Conservation (phyloP, 352 stramenopile species). For the Globisporangium emineosum region DNA sequence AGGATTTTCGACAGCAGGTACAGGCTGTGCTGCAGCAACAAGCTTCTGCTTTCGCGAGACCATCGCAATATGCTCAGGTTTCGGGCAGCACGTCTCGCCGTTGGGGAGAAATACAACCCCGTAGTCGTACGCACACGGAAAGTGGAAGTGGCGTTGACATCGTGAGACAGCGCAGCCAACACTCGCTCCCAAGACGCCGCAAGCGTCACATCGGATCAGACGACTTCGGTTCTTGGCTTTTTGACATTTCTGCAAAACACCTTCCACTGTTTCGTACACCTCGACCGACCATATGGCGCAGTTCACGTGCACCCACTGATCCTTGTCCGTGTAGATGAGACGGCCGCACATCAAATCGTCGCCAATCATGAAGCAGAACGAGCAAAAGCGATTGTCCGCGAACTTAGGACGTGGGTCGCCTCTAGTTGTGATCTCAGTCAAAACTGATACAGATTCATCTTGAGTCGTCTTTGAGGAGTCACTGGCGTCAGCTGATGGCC, state of each 20-base stretch:
- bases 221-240: constrained; percentile 87
- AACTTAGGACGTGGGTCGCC: constrained; percentile 17
- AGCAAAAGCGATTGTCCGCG: constrained; percentile 72
- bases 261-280: constrained; percentile 80
- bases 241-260: constrained; percentile 81
- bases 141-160: constrained; percentile 92
- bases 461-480: not conserved
- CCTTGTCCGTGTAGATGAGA: constrained; percentile 75
- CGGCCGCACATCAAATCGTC: constrained; percentile 71
- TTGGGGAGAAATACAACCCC: constrained; percentile 68
- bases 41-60: constrained; percentile 33
- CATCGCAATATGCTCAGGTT: constrained; percentile 45
- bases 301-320: constrained; percentile 91
- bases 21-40: not conserved
- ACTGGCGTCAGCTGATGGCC: constrained; percentile 16
- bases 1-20: not conserved
- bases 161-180: constrained; percentile 87
- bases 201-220: constrained; percentile 90
- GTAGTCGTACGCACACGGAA: constrained; percentile 86
- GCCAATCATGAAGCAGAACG: constrained; percentile 79
- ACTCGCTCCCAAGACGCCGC: constrained; percentile 87
- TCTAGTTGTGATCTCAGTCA: not conserved
- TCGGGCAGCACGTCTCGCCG: constrained; percentile 65
- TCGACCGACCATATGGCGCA: constrained; percentile 93
- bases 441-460: not conserved